Base-by-base conservation (phyloP, 2,329 filamentous ascomycete genomes). In the Aphanocladium album region DNA sequence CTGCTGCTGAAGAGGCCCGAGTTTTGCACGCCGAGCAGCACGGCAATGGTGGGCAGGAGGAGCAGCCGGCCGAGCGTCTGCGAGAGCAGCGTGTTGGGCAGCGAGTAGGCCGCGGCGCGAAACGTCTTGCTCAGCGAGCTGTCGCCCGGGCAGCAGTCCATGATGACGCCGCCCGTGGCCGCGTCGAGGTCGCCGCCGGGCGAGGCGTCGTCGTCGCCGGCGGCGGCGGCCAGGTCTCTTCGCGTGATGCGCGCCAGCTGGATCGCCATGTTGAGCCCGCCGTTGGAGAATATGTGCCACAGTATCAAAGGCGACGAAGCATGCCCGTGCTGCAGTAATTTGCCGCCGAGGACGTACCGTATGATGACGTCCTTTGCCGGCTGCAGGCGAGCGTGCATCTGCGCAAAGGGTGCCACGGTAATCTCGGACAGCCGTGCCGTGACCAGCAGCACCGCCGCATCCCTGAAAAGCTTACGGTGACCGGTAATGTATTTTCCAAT, bases 141-240 rank as follows among this genome's bases (percentile, higher is more conserved):
- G 43, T 57, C 54, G n/a, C 54, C 50, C 6, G 60, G 60, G 33
- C 60, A 58, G 60, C 60, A 62, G 54, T 62, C 60, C 47, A 62
- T 49, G 27, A 62, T 58, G 43, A 62, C 49, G 21, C 39, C 55
- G 23, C 60, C 45, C 25, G 46, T 35, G 11, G 60, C 54, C n/a
- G 35, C 17, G 25, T 57, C 54, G 5, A 58, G 53, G 2, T 50
- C 54, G 5, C 16, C 30, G 5, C 16, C 30, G 11, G 47, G 19
- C 7, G 37, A 23, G 37, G 8, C 21, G 3, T 11, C 19, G 1
- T 27, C 16, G 11, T 12, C 35, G 7, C 54, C 30, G 1, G 25
- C 16, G 11, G 14, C 35, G 7, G 60, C 30, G 1, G 25, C 25
- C 12, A 55, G 51, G 1, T 23, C 43, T 4, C 3, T n/a, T 1